phyloP scores from a whole-genome alignment of 2,329 filamentous ascomycete species.

The Epichloe typhina region DNA sequence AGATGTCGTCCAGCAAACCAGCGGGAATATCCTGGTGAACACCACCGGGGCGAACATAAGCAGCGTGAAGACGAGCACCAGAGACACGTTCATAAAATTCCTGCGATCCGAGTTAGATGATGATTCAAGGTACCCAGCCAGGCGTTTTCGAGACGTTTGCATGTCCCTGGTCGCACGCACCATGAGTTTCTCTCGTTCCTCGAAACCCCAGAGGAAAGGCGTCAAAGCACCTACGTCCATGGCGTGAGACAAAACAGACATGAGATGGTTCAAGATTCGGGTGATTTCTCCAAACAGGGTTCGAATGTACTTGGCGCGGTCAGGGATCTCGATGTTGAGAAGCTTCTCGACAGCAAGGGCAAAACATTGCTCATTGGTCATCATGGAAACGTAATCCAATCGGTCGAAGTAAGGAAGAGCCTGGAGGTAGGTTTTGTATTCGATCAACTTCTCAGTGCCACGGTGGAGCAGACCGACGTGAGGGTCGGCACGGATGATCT shows the following conservation, averaged over 20 bases:
- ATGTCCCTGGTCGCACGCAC: slow-evolving; percentile 35
- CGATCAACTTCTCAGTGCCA: slow-evolving; percentile 98
- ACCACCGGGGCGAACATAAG: slow-evolving; percentile 91
- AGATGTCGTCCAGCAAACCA: slow-evolving; percentile 94
- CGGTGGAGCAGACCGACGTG: slow-evolving; percentile 94
- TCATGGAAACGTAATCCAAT: slow-evolving; percentile 98
- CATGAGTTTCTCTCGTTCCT: slow-evolving; percentile 99
- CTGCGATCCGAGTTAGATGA: slow-evolving; percentile 30
- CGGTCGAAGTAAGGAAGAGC: slow-evolving; percentile 97
- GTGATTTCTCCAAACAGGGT: slow-evolving; percentile 95
- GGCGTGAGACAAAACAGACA: slow-evolving; percentile 93
- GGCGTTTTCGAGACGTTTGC: neutral
- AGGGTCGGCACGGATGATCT: slow-evolving; percentile 91
- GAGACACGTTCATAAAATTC: slow-evolving; percentile 99
- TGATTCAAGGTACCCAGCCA: neutral
- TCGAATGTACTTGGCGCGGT: slow-evolving; percentile 91
- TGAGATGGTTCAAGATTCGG: slow-evolving; percentile 87
- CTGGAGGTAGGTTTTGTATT: slow-evolving; percentile 99
- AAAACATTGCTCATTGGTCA: slow-evolving; percentile 99
- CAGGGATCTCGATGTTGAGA: slow-evolving; percentile 89
- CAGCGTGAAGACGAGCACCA: slow-evolving; percentile 90
- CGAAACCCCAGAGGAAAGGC: slow-evolving; percentile 98
- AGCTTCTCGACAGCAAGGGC: slow-evolving; percentile 94
- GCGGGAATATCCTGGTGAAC: slow-evolving; percentile 91
- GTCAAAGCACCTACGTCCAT: slow-evolving; percentile 98